Evolutionary conservation across 2,329 filamentous ascomycete genomes (phyloP).

Genomic region (Fusarium luffae): DNA sequence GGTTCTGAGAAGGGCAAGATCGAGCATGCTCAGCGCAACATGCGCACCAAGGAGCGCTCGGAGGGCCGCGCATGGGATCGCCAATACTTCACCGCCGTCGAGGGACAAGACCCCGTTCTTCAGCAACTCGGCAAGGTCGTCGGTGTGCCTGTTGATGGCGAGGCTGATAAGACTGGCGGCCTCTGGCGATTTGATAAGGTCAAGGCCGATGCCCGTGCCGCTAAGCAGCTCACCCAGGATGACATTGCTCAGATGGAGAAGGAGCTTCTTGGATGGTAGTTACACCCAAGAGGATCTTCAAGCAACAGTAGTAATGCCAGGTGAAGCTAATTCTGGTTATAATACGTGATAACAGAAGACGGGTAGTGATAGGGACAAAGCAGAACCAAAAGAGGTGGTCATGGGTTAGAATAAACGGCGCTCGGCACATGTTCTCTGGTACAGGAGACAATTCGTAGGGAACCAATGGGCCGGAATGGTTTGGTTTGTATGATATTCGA

Average conservation of each 20-base stretch:
- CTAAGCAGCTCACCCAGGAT: constrained; percentile 53
- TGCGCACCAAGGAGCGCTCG: constrained; percentile 77
- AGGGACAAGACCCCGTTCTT: constrained; percentile 59
- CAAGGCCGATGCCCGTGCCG: constrained; percentile 54
- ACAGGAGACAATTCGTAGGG: constrained; percentile 13
- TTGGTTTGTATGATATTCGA: constrained; percentile 37
- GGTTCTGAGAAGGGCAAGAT: constrained; percentile 86
- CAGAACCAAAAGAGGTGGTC: constrained; percentile 19
- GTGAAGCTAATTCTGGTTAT: constrained; percentile 4
- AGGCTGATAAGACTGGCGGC: constrained; percentile 70
- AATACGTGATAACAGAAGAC: constrained; percentile 13
- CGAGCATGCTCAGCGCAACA: constrained; percentile 84
- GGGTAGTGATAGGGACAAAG: not conserved
- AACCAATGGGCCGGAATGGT: constrained; percentile 4
- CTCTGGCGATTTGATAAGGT: constrained; percentile 68
- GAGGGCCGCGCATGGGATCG: constrained; percentile 83
- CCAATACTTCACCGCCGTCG: constrained; percentile 76
- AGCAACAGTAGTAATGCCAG: not conserved
- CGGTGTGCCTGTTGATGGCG: constrained; percentile 62
- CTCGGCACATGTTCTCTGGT: constrained; percentile 24
- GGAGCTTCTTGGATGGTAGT: constrained; percentile 56
- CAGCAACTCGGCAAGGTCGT: constrained; percentile 57
- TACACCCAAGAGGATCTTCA: constrained; percentile 9
- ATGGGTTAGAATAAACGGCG: constrained; percentile 34
- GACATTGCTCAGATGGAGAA: constrained; percentile 58